phyloP scores from a whole-genome alignment of 768 basidiomycete genomes.

The Trametopsis cervina region DNA sequence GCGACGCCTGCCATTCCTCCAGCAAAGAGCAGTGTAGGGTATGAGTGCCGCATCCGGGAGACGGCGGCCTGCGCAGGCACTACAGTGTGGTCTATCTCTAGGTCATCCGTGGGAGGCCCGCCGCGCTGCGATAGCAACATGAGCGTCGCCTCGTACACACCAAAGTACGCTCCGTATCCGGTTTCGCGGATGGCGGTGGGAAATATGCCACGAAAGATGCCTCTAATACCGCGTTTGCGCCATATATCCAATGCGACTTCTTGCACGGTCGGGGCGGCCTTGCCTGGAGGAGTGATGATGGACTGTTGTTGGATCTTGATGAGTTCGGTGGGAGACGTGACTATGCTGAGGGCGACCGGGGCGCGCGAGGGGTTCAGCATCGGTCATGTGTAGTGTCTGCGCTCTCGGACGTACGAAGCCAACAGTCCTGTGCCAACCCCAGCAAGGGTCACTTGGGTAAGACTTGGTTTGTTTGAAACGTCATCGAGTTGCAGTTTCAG shows the following conservation, averaged over 20 bases:
- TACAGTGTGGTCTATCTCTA: constrained; percentile 22
- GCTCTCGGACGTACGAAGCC: constrained; percentile 71
- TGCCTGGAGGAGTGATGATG: constrained; percentile 17
- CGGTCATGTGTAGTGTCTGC: too few species aligned
- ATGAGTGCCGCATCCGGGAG: constrained; percentile 30
- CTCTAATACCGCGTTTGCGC: constrained; percentile 47
- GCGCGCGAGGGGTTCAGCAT: background rate
- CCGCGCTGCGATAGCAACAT: constrained; percentile 34
- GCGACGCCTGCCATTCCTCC: constrained; percentile 72
- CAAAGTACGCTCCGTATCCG: constrained; percentile 84
- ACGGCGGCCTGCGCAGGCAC: constrained; percentile 37
- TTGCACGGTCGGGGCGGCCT: constrained; percentile 27
- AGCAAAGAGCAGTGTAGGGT: constrained; percentile 59
- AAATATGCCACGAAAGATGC: constrained; percentile 71
- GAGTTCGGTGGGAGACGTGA: constrained; percentile 81
- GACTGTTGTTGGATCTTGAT: constrained; percentile 84
- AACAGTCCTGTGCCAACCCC: constrained; percentile 77
- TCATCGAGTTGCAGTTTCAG: constrained; percentile 56
- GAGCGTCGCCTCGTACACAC: constrained; percentile 56
- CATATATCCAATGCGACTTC: constrained; percentile 53
- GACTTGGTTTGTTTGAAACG: constrained; percentile 44
- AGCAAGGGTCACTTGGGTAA: constrained; percentile 69
- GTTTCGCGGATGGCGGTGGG: constrained; percentile 72
- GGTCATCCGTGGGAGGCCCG: constrained; percentile 8
- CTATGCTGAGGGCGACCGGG: constrained; percentile 35